Conservation (phyloP, 2,329 filamentous ascomycete species). For the Neonectria sp. region DNA sequence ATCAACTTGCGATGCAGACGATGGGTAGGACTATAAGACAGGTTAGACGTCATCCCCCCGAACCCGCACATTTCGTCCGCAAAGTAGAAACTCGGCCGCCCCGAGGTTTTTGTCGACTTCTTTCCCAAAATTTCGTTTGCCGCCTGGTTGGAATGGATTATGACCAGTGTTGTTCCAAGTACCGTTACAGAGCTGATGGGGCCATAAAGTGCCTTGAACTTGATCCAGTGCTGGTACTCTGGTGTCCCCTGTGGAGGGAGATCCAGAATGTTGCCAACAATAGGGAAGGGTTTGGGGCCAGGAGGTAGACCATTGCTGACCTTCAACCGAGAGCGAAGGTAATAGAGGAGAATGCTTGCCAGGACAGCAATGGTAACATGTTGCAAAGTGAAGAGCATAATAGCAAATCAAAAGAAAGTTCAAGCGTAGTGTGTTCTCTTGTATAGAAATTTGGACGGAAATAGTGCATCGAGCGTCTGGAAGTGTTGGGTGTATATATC, state of each 20-base stretch:
- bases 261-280: constrained; percentile 66
- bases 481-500: not conserved
- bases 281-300: constrained; percentile 62
- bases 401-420: not conserved
- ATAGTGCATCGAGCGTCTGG: not conserved
- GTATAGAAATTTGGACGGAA: not conserved
- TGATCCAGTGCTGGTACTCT: constrained; percentile 59
- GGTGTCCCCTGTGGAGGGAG: constrained; percentile 56
- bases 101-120: constrained; percentile 51
- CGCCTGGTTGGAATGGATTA: constrained; percentile 56
- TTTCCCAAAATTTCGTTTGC: constrained; percentile 56
- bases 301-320: constrained; percentile 54
- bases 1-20: constrained; percentile 48
- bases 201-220: constrained; percentile 57
- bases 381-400: not conserved
- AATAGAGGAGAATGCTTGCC: constrained; percentile 18
- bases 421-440: not conserved
- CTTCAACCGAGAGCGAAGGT: constrained; percentile 25
- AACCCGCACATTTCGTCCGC: constrained; percentile 45
- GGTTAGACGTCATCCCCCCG: constrained; percentile 27
- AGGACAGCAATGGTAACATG: not conserved
- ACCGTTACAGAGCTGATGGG: constrained; percentile 57
- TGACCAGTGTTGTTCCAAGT: constrained; percentile 57
- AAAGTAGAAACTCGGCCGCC: constrained; percentile 46
- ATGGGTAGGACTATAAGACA: constrained; percentile 38